Evolutionary conservation across 371 early-diverging fungal genomes (phyloP), one percentile per base, ranked within the genome.

Genomic region (Haplosporangium sp.): DNA sequence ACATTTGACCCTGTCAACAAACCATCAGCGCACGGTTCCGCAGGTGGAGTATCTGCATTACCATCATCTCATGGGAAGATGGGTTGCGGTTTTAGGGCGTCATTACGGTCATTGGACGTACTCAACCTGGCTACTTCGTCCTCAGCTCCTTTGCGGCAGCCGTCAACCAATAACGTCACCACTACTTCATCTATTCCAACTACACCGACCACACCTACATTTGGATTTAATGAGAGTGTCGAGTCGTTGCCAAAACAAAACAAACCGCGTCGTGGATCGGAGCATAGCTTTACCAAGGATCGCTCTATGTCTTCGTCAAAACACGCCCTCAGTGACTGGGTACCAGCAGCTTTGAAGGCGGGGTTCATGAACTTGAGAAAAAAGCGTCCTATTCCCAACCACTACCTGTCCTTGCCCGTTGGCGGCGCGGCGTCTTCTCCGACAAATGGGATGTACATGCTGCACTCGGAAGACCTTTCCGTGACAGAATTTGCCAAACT

Each of bases 391-490:
- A 2, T 58, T 6, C 62, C 65, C 21, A 56, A 23, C 9, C 73
- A 79, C 29, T 79, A 79, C 45, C 41, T 79, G 7, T 79, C 80
- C 11, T 48, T 79, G 21, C 80, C 80, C 0, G 62, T 69, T 0
- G 80, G 80, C 6, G 73, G 64, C 0, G 21, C 53, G n/a, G 58
- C 76, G 13, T 43, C 58, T 6, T 41, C 56, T 13, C 41, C 67
- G 13, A 23, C 67, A n/a, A 79, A 36, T 36, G 64, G 60, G 21
- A 55, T 59, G 54, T 63, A 70, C 16, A 64, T 50, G 58, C 40
- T 73, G 51, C 72, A 71, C 37, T 79, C 80, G 4, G 80, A 73
- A 18, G 80, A 79, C 29, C 46, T 79, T 47, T 79, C 80, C 1
- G 64, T 69, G 8, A 59, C 65, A 29, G 80, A 79, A 59, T 79